A percentile compares a stretch with the other conserved stretches of the same genome.
These are phyloP conservation scores for Yamadazyma aaseri DNA, from an alignment of 1,139 yeast genomes.

Conservation along the genomic window DNA sequence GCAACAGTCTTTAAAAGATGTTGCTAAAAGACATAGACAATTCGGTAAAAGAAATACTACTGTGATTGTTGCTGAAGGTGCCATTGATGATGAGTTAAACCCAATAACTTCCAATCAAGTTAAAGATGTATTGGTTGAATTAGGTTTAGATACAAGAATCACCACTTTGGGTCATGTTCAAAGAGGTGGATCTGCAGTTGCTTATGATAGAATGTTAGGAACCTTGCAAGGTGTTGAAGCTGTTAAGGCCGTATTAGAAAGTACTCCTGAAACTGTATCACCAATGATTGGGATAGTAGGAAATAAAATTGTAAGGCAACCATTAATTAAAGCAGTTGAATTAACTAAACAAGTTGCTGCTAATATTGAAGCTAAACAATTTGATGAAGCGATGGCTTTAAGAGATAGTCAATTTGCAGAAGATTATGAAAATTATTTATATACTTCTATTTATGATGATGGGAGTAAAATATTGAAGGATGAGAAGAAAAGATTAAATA, in stretches of 20 bases:
- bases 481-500: constrained; percentile 52
- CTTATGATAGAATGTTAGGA: constrained; percentile 72
- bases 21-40: constrained; percentile 63
- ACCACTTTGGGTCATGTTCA: constrained; percentile 83
- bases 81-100: constrained; percentile 62
- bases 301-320: constrained; percentile 66
- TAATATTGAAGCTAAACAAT: constrained; percentile 58
- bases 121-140: constrained; percentile 63
- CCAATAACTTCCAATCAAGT: constrained; percentile 69
- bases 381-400: constrained; percentile 63
- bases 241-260: constrained; percentile 69
- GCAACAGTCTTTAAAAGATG: constrained; percentile 65
- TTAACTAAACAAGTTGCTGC: constrained; percentile 69
- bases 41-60: constrained; percentile 77
- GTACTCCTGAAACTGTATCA: constrained; percentile 69
- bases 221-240: constrained; percentile 85
- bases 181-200: constrained; percentile 85
- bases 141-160: constrained; percentile 75
- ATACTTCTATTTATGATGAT: constrained; percentile 71
- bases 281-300: constrained; percentile 76
- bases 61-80: constrained; percentile 84
- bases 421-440: constrained; percentile 67
- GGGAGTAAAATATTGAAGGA: constrained; percentile 51
- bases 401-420: constrained; percentile 88
- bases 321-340: constrained; percentile 70